Evolutionary conservation across 257 asterid species (phyloP).

Genomic region (Nicotiana knightiana): DNA sequence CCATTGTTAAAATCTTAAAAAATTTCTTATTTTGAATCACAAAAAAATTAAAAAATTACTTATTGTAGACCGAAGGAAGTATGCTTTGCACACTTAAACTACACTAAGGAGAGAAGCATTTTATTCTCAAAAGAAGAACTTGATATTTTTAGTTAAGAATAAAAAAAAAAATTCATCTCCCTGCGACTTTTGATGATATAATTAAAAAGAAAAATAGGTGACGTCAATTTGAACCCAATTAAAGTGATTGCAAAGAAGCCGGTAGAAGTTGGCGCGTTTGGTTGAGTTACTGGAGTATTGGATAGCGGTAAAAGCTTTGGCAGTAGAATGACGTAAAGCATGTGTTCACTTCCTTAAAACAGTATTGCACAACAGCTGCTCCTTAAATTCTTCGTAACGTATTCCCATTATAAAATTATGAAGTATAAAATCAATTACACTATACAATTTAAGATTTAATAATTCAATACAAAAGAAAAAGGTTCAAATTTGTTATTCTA

Average conservation of each 20-base stretch:
- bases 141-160: too few relatives aligned
- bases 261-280: not conserved
- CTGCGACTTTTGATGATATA: too few relatives aligned
- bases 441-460: too few relatives aligned
- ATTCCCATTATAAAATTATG: not conserved
- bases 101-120: too few relatives aligned
- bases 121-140: too few relatives aligned
- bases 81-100: too few relatives aligned
- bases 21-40: too few relatives aligned
- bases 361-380: not conserved
- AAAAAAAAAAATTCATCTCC: too few relatives aligned
- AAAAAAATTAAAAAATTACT: too few relatives aligned
- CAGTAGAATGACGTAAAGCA: slow-evolving; percentile 1
- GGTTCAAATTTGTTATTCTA: not conserved
- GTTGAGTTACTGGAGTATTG: not conserved
- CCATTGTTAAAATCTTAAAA: too few relatives aligned
- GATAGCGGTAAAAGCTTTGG: not conserved
- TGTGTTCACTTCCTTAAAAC: not conserved
- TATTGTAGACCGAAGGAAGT: too few relatives aligned
- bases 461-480: not conserved
- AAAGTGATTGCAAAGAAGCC: not conserved
- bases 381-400: not conserved
- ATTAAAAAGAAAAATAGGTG: too few relatives aligned
- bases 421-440: not conserved
- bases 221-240: not conserved